Evolutionary conservation across 2,329 filamentous ascomycete species (phyloP).

Genomic region (Claviceps humidiphila): DNA sequence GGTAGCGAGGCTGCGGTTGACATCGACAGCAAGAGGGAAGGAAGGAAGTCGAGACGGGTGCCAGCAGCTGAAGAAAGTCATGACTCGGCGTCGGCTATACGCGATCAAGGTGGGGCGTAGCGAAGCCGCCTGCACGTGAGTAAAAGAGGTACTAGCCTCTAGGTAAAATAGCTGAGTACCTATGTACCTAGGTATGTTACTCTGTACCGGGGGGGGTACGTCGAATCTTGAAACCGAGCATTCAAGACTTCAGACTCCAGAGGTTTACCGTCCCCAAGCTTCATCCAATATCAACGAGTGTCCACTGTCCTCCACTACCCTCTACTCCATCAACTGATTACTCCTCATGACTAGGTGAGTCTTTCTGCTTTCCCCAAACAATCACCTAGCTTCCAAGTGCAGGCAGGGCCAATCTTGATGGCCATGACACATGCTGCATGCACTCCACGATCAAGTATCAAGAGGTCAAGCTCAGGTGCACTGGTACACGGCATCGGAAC

Average conservation of each 20-base stretch:
- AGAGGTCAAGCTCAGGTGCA: not conserved
- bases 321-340: not conserved
- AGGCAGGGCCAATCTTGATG: not conserved
- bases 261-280: not conserved
- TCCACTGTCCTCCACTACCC: not conserved
- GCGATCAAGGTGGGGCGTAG: not conserved
- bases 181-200: too few species aligned
- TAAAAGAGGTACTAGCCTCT: not conserved
- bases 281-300: too few species aligned
- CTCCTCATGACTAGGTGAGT: not conserved
- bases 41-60: not conserved
- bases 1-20: not conserved
- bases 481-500: conserved; percentile 3
- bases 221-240: not conserved
- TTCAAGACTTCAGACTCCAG: not conserved
- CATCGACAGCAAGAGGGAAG: not conserved
- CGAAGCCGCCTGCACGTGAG: not conserved
- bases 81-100: not conserved
- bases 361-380: not conserved
- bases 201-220: too few species aligned
- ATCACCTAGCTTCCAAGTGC: not conserved
- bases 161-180: not conserved
- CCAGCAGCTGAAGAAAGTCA: not conserved
- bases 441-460: not conserved
- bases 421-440: not conserved